A percentile compares a stretch with the other conserved stretches of the same genome.
phyloP scores from a whole-genome alignment of 1,139 yeast species.

The Tardiomyces depauwii region DNA sequence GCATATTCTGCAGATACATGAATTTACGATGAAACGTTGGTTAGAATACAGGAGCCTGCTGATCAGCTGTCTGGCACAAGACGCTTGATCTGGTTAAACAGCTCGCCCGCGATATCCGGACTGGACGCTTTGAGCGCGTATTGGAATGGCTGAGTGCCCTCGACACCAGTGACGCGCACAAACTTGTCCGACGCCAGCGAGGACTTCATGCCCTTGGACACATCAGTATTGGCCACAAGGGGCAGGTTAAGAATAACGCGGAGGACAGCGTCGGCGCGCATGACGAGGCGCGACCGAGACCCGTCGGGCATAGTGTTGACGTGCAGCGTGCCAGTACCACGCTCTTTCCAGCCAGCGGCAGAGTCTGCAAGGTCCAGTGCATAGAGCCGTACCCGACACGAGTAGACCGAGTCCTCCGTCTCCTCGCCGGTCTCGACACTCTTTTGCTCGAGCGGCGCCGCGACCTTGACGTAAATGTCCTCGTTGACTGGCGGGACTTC shows the following conservation, averaged over 20 bases:
- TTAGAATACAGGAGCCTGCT: no score
- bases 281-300: slow-evolving; percentile 51
- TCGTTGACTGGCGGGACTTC: background rate
- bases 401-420: slow-evolving; percentile 58
- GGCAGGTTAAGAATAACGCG: slow-evolving; percentile 75
- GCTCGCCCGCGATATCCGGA: slow-evolving; percentile 46
- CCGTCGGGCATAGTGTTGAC: slow-evolving; percentile 46
- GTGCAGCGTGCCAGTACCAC: slow-evolving; percentile 83
- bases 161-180: slow-evolving; percentile 52
- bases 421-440: slow-evolving; percentile 81
- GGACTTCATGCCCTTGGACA: slow-evolving; percentile 74
- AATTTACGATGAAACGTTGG: no score
- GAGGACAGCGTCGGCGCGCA: slow-evolving; percentile 84
- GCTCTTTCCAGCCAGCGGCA: slow-evolving; percentile 87
- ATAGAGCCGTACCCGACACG: slow-evolving; percentile 69
- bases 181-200: slow-evolving; percentile 72
- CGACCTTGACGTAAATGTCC: slow-evolving; percentile 17
- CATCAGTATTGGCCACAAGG: slow-evolving; percentile 43
- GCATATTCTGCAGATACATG: no score
- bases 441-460: slow-evolving; percentile 17
- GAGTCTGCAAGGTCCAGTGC: slow-evolving; percentile 47
- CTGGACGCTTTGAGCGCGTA: slow-evolving; percentile 67
- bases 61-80: no score
- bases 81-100: slow-evolving; percentile 29
- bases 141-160: slow-evolving; percentile 61